These are phyloP conservation scores for Paramecium sonneborni DNA, from an alignment of 73 alveolate species.

Conservation along the genomic window DNA sequence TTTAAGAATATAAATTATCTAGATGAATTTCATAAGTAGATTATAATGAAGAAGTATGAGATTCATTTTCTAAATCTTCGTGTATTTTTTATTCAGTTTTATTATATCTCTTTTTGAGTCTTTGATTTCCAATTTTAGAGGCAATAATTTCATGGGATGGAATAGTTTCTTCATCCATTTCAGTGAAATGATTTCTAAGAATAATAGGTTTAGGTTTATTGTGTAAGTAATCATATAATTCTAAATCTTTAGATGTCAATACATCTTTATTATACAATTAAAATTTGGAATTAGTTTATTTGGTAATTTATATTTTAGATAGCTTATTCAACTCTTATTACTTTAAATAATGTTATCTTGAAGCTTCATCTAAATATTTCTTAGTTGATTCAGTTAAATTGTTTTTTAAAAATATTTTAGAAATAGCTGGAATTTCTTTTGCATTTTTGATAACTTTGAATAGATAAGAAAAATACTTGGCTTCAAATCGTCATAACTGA, in stretches of 20 bases:
- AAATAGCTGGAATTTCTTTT: neutral
- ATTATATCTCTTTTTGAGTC: neutral
- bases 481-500: slow-evolving; percentile 7
- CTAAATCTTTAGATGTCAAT: slow-evolving; percentile 17
- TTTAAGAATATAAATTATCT: slow-evolving; percentile 45
- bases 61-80: slow-evolving; percentile 2
- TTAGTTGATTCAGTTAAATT: neutral
- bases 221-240: neutral
- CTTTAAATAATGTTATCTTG: neutral
- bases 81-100: neutral
- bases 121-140: neutral
- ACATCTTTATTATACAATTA: slow-evolving; percentile 21
- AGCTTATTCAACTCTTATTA: neutral
- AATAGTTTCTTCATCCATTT: neutral
- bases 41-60: slow-evolving; percentile 47
- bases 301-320: neutral
- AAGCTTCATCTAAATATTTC: neutral
- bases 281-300: neutral
- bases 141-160: neutral
- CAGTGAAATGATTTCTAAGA: slow-evolving; percentile 2
- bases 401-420: neutral
- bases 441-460: slow-evolving; percentile 3
- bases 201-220: slow-evolving; percentile 24
- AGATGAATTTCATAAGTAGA: slow-evolving; percentile 38
- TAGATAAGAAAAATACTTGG: neutral